Base-by-base conservation (phyloP, 306 rosid species). In the Lathyrus oleraceus region DNA sequence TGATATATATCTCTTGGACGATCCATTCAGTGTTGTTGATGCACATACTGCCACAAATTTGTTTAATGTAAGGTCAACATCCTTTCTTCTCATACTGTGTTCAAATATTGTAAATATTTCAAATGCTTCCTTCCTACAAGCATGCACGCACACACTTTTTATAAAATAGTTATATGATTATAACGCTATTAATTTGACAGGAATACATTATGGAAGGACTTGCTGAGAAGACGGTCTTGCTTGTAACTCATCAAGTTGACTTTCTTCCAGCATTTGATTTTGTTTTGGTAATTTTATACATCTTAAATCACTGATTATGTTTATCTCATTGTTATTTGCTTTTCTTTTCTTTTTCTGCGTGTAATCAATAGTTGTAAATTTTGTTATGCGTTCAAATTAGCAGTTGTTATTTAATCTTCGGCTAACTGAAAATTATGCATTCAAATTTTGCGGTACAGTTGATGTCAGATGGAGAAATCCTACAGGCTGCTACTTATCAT, bases 231-330 rank as follows among this genome's bases (percentile, higher is more conserved):
- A 85, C 89, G 5, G 90, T 93, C 63, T 78, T 93, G 78, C 96
- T 93, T 5, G 98, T 93, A 77, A 93, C 97, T 64, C 98, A 93
- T 84, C 98, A 93, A 93, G 96, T 93, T 78, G 98, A 93, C 60
- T 93, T 93, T 82, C 87, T 90, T 56, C 96, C 97, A 30, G 91
- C 87, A 32, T 90, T 93, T 78, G 90, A 93, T 74, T 81, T 75
- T 71, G 76, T 93, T 40, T 73, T 90, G 98, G 98, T 92, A 76
- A 91, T 81, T 76, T 44, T 23, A 60, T 63, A 10, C 42, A 14
- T 21, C 61, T 73, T 19, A 2, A 67, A 45, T 15, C 40, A 71
- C 32, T 51, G 7, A 14, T 67, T 21, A 21, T 15, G 16, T 39
- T 66, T 43, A 30, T 15, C 28, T 30, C 35, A 30, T 5, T 30